Percentiles rank a stretch among this genome's conserved stretches.
Evolutionary conservation across 768 basidiomycete species (phyloP).

Genomic region (Favolaschia claudopus): DNA sequence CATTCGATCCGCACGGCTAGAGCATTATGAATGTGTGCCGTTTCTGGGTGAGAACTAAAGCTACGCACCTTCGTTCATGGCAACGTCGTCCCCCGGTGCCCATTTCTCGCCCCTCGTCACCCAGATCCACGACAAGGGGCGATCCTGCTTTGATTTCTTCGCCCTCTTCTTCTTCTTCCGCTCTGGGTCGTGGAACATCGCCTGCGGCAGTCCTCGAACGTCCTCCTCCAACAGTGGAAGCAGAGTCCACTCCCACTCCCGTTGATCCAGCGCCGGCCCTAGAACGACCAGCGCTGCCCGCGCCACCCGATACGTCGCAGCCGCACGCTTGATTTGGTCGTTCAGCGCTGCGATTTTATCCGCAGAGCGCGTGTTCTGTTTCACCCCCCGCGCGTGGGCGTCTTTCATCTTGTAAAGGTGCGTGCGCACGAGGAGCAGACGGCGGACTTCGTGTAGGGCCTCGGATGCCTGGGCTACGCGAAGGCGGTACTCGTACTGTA

Average conservation of each 20-base stretch:
- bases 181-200: background rate
- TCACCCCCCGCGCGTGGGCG: constrained; percentile 28
- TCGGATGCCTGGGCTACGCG: constrained; percentile 36
- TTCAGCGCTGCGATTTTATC: constrained; percentile 24
- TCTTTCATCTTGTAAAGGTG: constrained; percentile 32
- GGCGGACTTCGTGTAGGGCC: constrained; percentile 27
- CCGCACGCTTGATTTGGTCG: constrained; percentile 21
- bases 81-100: background rate
- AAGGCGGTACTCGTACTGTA: constrained; percentile 29
- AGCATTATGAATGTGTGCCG: background rate
- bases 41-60: background rate
- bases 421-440: constrained; percentile 31
- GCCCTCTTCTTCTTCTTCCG: background rate
- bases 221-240: constrained; percentile 22
- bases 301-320: constrained; percentile 27
- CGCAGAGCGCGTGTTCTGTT: constrained; percentile 32
- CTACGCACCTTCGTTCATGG: constrained; percentile 5
- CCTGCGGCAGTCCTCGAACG: constrained; percentile 25
- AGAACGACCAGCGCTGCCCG: constrained; percentile 23
- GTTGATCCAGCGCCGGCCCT: background rate
- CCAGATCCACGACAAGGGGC: constrained; percentile 14
- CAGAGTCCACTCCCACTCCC: constrained; percentile 27
- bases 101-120: background rate
- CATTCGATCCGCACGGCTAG: constrained; percentile 30
- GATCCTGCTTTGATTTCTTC: background rate